These are phyloP conservation scores for Cyberlindnera meyerae DNA, from an alignment of 805 yeast genomes.

Conservation along the genomic window DNA sequence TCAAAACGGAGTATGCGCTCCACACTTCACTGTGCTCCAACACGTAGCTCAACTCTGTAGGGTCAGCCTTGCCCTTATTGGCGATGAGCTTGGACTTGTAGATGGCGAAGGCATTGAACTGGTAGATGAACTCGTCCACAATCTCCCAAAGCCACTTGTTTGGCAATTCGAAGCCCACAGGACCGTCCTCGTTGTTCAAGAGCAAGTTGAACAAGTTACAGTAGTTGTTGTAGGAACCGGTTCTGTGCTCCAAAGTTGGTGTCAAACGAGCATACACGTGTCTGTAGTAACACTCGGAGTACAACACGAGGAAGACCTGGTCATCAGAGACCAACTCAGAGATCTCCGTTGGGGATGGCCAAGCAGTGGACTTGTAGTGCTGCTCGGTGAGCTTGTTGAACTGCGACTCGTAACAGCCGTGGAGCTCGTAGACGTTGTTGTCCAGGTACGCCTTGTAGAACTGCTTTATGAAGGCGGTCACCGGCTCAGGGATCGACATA, in stretches of 20 bases:
- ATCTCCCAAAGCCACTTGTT: conserved; percentile 49
- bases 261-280: conserved; percentile 41
- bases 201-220: conserved; percentile 43
- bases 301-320: conserved; percentile 39
- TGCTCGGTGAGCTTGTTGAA: conserved; percentile 43
- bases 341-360: conserved; percentile 45
- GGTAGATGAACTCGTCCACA: conserved; percentile 48
- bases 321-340: conserved; percentile 40
- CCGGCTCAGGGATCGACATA: conserved; percentile 37
- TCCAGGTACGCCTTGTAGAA: conserved; percentile 40
- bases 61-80: conserved; percentile 25
- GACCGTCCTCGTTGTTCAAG: conserved; percentile 38
- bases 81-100: conserved; percentile 35
- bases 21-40: conserved; percentile 38
- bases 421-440: conserved; percentile 39
- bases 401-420: conserved; percentile 39
- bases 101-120: conserved; percentile 40
- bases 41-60: conserved; percentile 33
- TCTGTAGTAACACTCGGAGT: conserved; percentile 46
- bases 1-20: conserved; percentile 43
- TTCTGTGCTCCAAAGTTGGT: conserved; percentile 41
- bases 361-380: conserved; percentile 36
- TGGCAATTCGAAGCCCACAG: conserved; percentile 42
- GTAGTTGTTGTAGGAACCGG: conserved; percentile 44
- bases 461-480: conserved; percentile 36